These are phyloP conservation scores for Trametes villosa DNA, from an alignment of 768 basidiomycete species.

Conservation along the genomic window DNA sequence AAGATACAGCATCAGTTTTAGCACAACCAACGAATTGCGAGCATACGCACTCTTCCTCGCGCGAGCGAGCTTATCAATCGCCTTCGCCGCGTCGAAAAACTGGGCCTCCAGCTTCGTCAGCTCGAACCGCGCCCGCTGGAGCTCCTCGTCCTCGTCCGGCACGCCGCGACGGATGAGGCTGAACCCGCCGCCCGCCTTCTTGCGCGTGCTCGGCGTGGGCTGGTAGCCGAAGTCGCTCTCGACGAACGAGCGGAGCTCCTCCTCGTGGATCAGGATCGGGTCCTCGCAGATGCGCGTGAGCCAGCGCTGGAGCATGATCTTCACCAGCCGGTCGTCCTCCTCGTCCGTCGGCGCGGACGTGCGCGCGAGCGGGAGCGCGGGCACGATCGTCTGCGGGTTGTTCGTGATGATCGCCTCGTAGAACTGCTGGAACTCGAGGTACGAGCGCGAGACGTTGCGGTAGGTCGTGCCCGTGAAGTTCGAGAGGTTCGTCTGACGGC, in stretches of 20 bases:
- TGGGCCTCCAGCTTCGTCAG: conserved; percentile 90
- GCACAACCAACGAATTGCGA: neutral
- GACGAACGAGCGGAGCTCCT: conserved; percentile 92
- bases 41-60: conserved; percentile 69
- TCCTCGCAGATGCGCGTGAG: conserved; percentile 92
- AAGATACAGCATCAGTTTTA: conserved; percentile 14
- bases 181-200: conserved; percentile 76
- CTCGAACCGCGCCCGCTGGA: conserved; percentile 89
- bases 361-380: conserved; percentile 93
- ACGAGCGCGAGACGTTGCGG: conserved; percentile 93
- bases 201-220: conserved; percentile 74
- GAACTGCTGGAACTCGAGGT: conserved; percentile 92
- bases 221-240: conserved; percentile 98
- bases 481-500: conserved; percentile 82
- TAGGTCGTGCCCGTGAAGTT: conserved; percentile 90
- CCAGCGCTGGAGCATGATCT: conserved; percentile 95
- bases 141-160: conserved; percentile 93
- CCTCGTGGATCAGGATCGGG: conserved; percentile 83
- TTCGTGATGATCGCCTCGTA: conserved; percentile 87
- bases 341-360: conserved; percentile 98
- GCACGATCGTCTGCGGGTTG: conserved; percentile 95
- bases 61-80: conserved; percentile 84
- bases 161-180: conserved; percentile 77
- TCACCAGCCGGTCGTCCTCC: conserved; percentile 95
- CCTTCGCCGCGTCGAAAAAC: conserved; percentile 91